Evolutionary conservation across 129 eudicot species (phyloP), one percentile per base, ranked within the genome.

Genomic region (Apium graveolens): DNA sequence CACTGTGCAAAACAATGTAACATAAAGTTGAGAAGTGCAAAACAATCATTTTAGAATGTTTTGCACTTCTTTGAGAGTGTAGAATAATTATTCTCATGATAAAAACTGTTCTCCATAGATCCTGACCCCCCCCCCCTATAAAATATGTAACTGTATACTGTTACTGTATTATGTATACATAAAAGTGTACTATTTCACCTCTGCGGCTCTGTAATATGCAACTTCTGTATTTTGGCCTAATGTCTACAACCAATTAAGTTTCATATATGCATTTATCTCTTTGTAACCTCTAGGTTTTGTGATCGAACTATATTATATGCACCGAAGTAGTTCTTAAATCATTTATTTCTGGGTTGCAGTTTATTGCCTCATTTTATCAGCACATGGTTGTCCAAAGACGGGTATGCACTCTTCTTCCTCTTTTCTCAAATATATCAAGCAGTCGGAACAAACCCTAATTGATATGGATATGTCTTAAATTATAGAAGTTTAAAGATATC

Each of bases 371-470:
- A 45, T 94, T 94, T 85, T 94, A 88, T 81, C 98, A 94, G 66
- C 98, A 94, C 63, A 93, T 88, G 88, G 98, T 91, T 31, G 97
- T 94, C 78, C 98, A 94, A 87, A 83, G 98, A 84, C 89, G 89
- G 95, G 98, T 93, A 87, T 83, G 75, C 51, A 37, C 66, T 76
- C 27, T 37, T 70, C 26, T 32, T 70, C 42, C 85, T 87, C 83
- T 79, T 74, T 76, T 55, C 70, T 68, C 70, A 14, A 35, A 43
- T 42, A 43, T 7, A 43, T n/a, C 60, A 11, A 26, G n/a, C 31
- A 14, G 32, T 41, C 77, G 11, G 39, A 10, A 41, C 76, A 12
- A 72, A 72, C 53, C 51, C 46, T 72, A 0, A 70, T n/a, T 41
- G 34, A 31, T 18, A 69, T 69, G 13, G 3, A 42, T 42, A 9